These are phyloP conservation scores for Ophiocordyceps sinensis DNA, from an alignment of 2,329 filamentous ascomycete species.

Conservation along the genomic window DNA sequence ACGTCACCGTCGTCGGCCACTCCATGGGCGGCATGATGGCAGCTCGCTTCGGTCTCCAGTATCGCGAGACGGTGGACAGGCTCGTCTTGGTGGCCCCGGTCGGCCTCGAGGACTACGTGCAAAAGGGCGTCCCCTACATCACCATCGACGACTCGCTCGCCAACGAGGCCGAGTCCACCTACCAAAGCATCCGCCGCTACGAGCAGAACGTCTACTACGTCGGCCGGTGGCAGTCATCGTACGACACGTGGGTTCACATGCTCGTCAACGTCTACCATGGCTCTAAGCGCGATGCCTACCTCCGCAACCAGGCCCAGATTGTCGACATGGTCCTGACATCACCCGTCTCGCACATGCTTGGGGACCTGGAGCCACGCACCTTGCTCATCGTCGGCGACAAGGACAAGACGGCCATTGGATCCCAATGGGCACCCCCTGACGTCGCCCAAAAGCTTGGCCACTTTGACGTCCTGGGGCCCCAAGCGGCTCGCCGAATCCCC, in stretches of 20 bases:
- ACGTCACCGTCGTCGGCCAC: constrained; percentile 35
- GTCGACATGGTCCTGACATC: constrained; percentile 42
- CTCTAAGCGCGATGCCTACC: constrained; percentile 24
- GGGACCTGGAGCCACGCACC: constrained; percentile 27
- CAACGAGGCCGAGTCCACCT: constrained; percentile 25
- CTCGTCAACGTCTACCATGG: constrained; percentile 35
- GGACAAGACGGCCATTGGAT: constrained; percentile 40
- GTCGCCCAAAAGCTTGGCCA: constrained; percentile 30
- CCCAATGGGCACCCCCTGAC: constrained; percentile 30
- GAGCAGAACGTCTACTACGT: constrained; percentile 34
- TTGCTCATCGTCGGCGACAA: constrained; percentile 34
- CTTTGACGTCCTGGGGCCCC: constrained; percentile 33
- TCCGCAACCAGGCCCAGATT: constrained; percentile 31
- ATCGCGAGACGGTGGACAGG: constrained; percentile 24
- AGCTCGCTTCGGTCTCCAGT: constrained; percentile 35
- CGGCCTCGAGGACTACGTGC: constrained; percentile 39
- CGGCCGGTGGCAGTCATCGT: constrained; percentile 30
- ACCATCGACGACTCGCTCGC: constrained; percentile 23
- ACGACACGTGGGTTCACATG: constrained; percentile 42
- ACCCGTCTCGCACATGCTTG: constrained; percentile 35
- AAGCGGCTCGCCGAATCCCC: constrained; percentile 27
- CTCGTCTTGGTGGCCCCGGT: constrained; percentile 37
- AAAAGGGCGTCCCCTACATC: constrained; percentile 31
- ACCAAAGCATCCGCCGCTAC: constrained; percentile 28
- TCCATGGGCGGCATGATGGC: constrained; percentile 41